Evolutionary conservation across 1,139 yeast species (phyloP).

Genomic region (Saccharomyces pastorianus): DNA sequence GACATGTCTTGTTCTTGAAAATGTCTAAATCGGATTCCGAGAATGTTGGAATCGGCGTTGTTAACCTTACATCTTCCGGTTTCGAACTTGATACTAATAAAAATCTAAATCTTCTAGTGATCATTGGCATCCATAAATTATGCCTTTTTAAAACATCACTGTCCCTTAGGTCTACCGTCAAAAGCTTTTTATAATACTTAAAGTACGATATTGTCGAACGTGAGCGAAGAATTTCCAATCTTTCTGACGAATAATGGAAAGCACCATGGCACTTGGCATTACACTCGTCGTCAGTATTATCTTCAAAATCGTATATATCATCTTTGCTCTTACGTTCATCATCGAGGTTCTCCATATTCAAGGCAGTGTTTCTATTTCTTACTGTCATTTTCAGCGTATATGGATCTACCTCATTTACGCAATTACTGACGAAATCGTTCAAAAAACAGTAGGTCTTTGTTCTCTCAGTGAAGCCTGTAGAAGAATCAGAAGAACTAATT

Average conservation of each 20-base stretch:
- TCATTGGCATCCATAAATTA: slow-evolving; percentile 23
- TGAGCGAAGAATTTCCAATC: background rate
- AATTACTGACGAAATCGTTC: slow-evolving; percentile 9
- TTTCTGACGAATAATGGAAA: background rate
- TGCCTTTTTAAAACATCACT: slow-evolving; percentile 18
- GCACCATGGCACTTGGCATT: background rate
- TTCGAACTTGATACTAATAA: slow-evolving; percentile 7
- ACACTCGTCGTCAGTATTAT: background rate
- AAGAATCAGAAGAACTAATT: slow-evolving; percentile 15
- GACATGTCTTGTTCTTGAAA: slow-evolving; percentile 17
- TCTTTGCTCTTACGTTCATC: background rate
- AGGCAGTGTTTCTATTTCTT: slow-evolving; percentile 2
- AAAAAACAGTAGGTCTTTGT: slow-evolving; percentile 9
- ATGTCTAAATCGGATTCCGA: slow-evolving; percentile 1
- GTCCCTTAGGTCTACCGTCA: slow-evolving; percentile 17
- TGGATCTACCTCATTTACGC: background rate
- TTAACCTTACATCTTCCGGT: background rate
- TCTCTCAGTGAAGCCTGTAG: slow-evolving; percentile 11
- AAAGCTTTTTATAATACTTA: slow-evolving; percentile 21
- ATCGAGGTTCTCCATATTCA: slow-evolving; percentile 1
- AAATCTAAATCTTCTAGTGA: slow-evolving; percentile 11
- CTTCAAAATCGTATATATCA: background rate
- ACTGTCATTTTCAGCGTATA: slow-evolving; percentile 1
- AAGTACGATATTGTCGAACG: slow-evolving; percentile 18
- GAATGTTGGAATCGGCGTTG: background rate